Evolutionary conservation across 2,329 filamentous ascomycete species (phyloP).

Genomic region (Aphanoascus verrucosus): DNA sequence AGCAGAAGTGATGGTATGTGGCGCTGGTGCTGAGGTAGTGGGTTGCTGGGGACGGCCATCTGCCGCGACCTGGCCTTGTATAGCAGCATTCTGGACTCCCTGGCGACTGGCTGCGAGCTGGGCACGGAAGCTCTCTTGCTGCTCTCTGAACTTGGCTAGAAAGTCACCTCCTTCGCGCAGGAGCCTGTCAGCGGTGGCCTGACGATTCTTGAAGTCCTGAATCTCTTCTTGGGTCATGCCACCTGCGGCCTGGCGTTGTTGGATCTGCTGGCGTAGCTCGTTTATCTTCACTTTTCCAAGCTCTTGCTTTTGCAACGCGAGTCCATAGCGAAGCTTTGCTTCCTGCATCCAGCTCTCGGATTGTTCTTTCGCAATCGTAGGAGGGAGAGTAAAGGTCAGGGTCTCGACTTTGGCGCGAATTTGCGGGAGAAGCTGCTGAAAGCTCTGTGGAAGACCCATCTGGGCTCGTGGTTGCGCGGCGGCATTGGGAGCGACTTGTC

Average conservation of each 20-base stretch:
- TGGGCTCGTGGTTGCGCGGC: slow-evolving; percentile 18
- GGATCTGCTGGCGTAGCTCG: slow-evolving; percentile 33
- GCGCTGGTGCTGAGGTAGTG: slow-evolving; percentile 18
- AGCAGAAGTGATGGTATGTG: slow-evolving; percentile 41
- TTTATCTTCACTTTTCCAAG: slow-evolving; percentile 35
- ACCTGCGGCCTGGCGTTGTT: slow-evolving; percentile 30
- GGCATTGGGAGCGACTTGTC: slow-evolving; percentile 1
- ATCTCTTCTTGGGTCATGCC: slow-evolving; percentile 35
- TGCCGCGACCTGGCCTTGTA: slow-evolving; percentile 22
- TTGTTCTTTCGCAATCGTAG: slow-evolving; percentile 35
- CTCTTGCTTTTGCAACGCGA: slow-evolving; percentile 40
- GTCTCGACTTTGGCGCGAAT: slow-evolving; percentile 39
- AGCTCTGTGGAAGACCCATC: slow-evolving; percentile 30
- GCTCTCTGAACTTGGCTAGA: slow-evolving; percentile 39
- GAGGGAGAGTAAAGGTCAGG: slow-evolving; percentile 37
- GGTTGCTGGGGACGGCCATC: slow-evolving; percentile 13
- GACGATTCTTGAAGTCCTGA: slow-evolving; percentile 35
- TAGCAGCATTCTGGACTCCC: slow-evolving; percentile 14
- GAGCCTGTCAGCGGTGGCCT: slow-evolving; percentile 32
- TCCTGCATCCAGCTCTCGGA: slow-evolving; percentile 38
- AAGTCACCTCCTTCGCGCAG: slow-evolving; percentile 38
- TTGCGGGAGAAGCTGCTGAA: slow-evolving; percentile 35
- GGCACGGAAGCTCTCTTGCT: slow-evolving; percentile 37
- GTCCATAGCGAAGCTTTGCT: slow-evolving; percentile 38
- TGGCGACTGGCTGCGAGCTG: slow-evolving; percentile 24